Percentiles rank a stretch among this genome's conserved stretches.
Conservation (phyloP, 176 grass and related monocot species). For the Rhynchospora breviuscula region DNA sequence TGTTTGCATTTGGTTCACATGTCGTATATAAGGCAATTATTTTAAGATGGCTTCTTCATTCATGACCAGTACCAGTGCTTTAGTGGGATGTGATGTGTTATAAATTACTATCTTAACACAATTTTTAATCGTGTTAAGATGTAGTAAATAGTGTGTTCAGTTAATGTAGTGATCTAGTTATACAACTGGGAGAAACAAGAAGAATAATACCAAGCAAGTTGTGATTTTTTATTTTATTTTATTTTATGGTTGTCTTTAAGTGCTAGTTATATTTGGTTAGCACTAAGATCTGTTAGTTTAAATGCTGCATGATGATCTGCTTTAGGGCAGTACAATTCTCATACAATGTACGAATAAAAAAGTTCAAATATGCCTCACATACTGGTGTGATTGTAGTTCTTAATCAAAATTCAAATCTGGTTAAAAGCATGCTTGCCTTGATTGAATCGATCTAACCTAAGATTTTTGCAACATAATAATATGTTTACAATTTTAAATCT, state of each 20-base stretch:
- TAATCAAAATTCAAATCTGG: not conserved
- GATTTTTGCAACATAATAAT: not conserved
- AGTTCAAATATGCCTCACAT: not conserved
- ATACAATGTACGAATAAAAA: not conserved
- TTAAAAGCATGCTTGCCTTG: not conserved
- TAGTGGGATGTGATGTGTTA: not conserved
- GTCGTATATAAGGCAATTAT: not conserved
- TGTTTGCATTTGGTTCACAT: not conserved
- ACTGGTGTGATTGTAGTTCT: not conserved
- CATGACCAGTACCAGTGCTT: not conserved
- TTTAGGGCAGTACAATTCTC: not conserved
- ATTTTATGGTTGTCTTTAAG: not conserved
- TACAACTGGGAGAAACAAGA: not conserved
- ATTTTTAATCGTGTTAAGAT: not conserved
- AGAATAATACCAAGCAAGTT: not conserved
- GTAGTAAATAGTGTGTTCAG: not conserved
- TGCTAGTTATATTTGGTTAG: not conserved
- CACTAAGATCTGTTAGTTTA: not conserved
- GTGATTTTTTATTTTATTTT: not conserved
- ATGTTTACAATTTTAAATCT: not conserved
- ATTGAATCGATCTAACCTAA: not conserved
- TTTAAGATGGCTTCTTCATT: not conserved
- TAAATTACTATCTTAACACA: constrained; percentile 1
- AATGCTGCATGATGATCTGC: not conserved
- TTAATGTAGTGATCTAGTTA: constrained; percentile 1